phyloP scores from a whole-genome alignment of 257 asterid species.

The Primulina eburnea region DNA sequence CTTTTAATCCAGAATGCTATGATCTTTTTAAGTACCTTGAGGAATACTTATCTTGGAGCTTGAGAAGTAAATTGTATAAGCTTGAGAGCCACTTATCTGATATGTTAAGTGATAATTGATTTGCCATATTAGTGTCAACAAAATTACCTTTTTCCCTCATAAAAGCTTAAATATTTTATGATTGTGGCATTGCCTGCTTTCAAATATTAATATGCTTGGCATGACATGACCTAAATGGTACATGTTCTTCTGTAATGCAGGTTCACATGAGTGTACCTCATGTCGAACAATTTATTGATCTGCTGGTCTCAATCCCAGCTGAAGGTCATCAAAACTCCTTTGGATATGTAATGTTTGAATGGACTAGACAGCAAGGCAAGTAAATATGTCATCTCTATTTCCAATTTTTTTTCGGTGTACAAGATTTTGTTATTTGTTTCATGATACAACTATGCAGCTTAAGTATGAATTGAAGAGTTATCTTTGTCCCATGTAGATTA shows the following conservation, averaged over 20 bases:
- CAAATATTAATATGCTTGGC: background rate
- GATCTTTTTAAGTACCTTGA: background rate
- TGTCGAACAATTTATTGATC: slow-evolving; percentile 76
- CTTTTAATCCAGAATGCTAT: background rate
- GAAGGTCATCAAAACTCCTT: slow-evolving; percentile 75
- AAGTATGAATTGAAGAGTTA: background rate
- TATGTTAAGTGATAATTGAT: background rate
- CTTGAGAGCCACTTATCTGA: background rate
- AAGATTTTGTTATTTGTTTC: background rate
- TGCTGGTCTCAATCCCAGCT: slow-evolving; percentile 71
- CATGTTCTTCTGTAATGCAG: slow-evolving; percentile 45
- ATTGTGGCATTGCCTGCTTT: slow-evolving; percentile 4
- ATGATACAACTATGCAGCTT: background rate
- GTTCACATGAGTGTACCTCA: slow-evolving; percentile 86
- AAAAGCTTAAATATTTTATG: background rate
- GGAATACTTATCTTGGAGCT: background rate
- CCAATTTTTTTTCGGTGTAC: slow-evolving; percentile 10
- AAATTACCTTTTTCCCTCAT: background rate
- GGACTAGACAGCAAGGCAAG: slow-evolving; percentile 93
- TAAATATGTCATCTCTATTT: slow-evolving; percentile 11
- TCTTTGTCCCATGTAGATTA: background rate
- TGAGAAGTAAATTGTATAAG: background rate
- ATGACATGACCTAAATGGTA: slow-evolving; percentile 10
- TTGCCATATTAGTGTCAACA: background rate
- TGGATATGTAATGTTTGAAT: slow-evolving; percentile 83